Base-by-base conservation (phyloP, 306 rosid species). In the Purshia tridentata region DNA sequence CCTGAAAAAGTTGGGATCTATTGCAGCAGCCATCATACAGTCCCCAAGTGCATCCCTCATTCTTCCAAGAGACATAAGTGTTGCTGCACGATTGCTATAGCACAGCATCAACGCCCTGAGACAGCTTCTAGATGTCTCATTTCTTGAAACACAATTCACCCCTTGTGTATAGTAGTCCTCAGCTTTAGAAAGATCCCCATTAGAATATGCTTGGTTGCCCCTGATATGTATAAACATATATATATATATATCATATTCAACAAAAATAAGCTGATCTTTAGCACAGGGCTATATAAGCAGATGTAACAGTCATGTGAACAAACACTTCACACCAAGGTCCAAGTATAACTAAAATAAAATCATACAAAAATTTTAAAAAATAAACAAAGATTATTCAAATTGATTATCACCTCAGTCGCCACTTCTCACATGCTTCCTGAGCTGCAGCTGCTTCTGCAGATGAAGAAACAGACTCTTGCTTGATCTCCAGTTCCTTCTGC, bases 71-170 rank as follows among this genome's bases (percentile, higher is more conserved):
- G 97, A 77, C 90, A 94, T 91, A 54, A 88, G 90, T 50, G 98
- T 88, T 71, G 99, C 99, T 84, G 97, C 98, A 68, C 96, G 93
- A 84, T 94, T 94, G 86, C 99, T 94, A 76, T 94, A 94, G 77
- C 99, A 91, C 13, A 94, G 89, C 89, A 94, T 86, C 88, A 91
- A 81, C 47, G 90, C 91, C 86, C 95, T 88, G 58, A 91, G 92
- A 83, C 93, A 84, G 86, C 88, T 88, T 72, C 84, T 87, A 47
- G 93, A 88, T 50, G 93, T 80, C 81, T 82, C 91, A 57, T 78
- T 84, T 70, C 74, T 77, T 44, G 92, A 81, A 62, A 91, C 67
- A 80, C 91, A 81, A 64, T 75, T 77, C 62, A 94, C 83, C 77
- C 99, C 98, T 83, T 82, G 76, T 50, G 91, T 89, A 83, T 90